Evolutionary conservation across 2,329 filamentous ascomycete species (phyloP), one percentile per base, ranked within the genome.

Genomic region (Tricladium varicosporioides): DNA sequence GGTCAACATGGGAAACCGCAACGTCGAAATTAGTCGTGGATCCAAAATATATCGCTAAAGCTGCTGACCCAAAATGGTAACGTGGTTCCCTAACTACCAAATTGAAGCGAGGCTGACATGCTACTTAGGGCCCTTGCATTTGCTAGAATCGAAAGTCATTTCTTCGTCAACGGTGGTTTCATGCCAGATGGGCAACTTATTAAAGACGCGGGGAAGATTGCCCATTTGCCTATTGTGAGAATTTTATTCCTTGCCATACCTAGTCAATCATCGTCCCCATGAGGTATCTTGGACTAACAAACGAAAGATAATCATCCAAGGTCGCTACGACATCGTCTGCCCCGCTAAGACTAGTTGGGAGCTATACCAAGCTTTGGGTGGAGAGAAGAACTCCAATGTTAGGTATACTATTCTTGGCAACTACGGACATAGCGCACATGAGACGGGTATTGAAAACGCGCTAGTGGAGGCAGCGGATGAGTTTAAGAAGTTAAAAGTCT

Each of bases 301-400:
- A 27, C 7, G 4, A 27, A 3, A 27, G 22, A 61, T 69, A 9
- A 76, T 78, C 42, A 69, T 78, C 13, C 75, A 78, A 59, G 76
- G 76, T 0, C 69, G 76, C n/a, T 76, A 77, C 51, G 76, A 78
- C 63, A 64, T 78, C 13, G 72, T 78, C 2, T 77, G 75, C 58
- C 74, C 76, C 5, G 70, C 75, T 2, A 70, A 72, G 54, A 74
- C 73, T 15, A 73, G 73, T 15, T 78, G 73, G 73, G 72, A 74
- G 10, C 54, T 78, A 40, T 73, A 76, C 51, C 70, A 76, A 54
- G 70, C 70, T 5, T 69, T 73, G 53, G 68, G 67, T 36, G 68
- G 68, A 47, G 52, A 60, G 43, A 47, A 51, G 5, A 69, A 69
- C 51, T 42, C 15, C 33, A 67, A 65, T 16, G 62, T 68, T 5